Base-by-base conservation (phyloP, 2,329 filamentous ascomycete species). In the Rutstroemia sp. region DNA sequence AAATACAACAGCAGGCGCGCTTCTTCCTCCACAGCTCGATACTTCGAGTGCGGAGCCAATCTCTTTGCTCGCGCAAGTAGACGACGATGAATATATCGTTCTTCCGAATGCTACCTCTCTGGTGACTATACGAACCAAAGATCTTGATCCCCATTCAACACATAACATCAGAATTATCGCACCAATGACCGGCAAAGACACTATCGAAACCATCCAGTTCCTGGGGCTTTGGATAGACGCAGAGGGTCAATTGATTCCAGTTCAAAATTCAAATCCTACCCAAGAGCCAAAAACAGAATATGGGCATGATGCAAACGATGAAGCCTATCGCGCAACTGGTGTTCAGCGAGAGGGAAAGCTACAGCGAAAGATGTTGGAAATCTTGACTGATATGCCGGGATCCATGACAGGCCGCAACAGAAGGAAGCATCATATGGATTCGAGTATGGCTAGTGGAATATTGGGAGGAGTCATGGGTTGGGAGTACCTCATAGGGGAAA, bases 401-500 rank as follows among this genome's bases (percentile, higher is more conserved):
- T 67, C 61, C 5, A 55, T 62, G 45, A 54, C 62, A 38, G 57
- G 58, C 12, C 50, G 54, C 34, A 44, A 57, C 18, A 59, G 42
- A 45, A 27, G 52, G 16, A 62, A 46, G 19, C 42, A 57, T 30
- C 49, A n/a, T 8, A 10, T 59, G 25, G 58, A 34, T 34, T 41
- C 42, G 9, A 55, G 57, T 16, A 54, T 49, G 16, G 53, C 51
- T 27, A 59, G 52, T 30, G 52, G 57, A 34, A 62, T 66, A 44
- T 54, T 67, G 4, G 52, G 61, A 8, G 62, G 64, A 21, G 63
- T 66, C 1, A 67, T 66, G 59, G 69, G 69, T 4, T 71, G 70
- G 70, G 70, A 71, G 49, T 71, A 67, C 53, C 49, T 71, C 34
- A 61, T 71, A 1, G 69, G 69, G 38, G 70, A 72, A 50, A 71